A percentile compares a stretch with the other conserved stretches of the same genome.
These are phyloP conservation scores for Pluteus cervinus DNA, from an alignment of 768 basidiomycete genomes.

Conservation along the genomic window DNA sequence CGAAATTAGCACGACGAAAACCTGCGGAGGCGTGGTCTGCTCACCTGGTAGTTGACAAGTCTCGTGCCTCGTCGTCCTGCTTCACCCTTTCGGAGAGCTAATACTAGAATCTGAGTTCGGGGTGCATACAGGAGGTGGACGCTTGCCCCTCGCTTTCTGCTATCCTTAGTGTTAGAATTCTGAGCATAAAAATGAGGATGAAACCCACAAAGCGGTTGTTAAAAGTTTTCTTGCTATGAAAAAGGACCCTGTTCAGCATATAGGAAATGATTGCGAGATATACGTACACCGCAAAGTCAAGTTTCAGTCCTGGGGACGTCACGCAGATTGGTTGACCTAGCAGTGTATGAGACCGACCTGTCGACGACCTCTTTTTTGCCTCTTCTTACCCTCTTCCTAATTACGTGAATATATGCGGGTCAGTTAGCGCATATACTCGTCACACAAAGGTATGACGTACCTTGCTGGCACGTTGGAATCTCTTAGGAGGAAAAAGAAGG, in stretches of 20 bases:
- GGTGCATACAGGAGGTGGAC: slow-evolving; percentile 35
- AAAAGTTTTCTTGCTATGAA: slow-evolving; percentile 52
- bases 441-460: slow-evolving; percentile 21
- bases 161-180: background rate
- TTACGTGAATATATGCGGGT: slow-evolving; percentile 6
- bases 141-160: slow-evolving; percentile 58
- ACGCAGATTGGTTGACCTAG: too few relatives aligned
- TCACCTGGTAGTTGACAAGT: background rate
- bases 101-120: slow-evolving; percentile 15
- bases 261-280: slow-evolving; percentile 4
- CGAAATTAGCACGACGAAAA: background rate
- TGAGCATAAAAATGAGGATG: background rate
- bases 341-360: slow-evolving; percentile 35
- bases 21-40: background rate
- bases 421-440: background rate
- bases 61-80: background rate
- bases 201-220: slow-evolving; percentile 54
- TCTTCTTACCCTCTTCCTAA: slow-evolving; percentile 56
- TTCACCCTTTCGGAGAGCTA: background rate
- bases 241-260: too few relatives aligned
- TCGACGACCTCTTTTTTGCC: slow-evolving; percentile 45
- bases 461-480: slow-evolving; percentile 52
- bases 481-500: slow-evolving; percentile 64
- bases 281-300: slow-evolving; percentile 1
- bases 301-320: too few relatives aligned